phyloP scores from a whole-genome alignment of 148 eudicot genomes.

The Pouteria glomerata region DNA sequence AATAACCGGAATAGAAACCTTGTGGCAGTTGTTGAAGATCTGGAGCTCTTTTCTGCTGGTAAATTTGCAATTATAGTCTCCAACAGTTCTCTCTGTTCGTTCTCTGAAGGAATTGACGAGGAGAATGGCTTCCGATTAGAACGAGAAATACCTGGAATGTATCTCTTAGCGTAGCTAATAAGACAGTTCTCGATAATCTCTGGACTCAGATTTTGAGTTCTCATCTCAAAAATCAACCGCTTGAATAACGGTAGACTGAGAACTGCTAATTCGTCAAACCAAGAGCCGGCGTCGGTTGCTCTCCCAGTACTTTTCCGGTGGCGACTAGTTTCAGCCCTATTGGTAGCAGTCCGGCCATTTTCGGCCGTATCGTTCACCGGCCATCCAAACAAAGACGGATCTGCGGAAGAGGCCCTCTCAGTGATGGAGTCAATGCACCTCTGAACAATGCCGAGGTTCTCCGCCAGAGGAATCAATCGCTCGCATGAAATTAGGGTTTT shows the following conservation, averaged over 20 bases:
- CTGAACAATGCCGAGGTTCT: constrained; percentile 60
- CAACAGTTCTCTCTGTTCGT: constrained; percentile 65
- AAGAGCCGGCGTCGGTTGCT: constrained; percentile 33
- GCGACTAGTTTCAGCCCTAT: background rate
- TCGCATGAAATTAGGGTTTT: constrained; percentile 65
- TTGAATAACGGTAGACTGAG: constrained; percentile 49
- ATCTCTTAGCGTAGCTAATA: constrained; percentile 50
- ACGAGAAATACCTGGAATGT: constrained; percentile 72
- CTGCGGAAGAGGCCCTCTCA: constrained; percentile 47
- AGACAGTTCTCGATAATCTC: constrained; percentile 73
- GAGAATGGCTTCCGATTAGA: constrained; percentile 45
- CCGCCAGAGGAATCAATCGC: constrained; percentile 50
- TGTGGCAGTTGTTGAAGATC: constrained; percentile 31
- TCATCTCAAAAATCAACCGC: constrained; percentile 55
- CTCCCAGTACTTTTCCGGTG: constrained; percentile 14
- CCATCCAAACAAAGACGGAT: constrained; percentile 87
- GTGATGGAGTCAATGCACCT: constrained; percentile 62
- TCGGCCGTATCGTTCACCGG: constrained; percentile 47
- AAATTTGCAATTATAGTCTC: constrained; percentile 52
- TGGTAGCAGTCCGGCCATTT: background rate
- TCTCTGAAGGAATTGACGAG: constrained; percentile 51
- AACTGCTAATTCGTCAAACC: constrained; percentile 66
- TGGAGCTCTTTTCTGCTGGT: constrained; percentile 38
- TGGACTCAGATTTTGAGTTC: constrained; percentile 36
- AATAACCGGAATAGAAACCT: constrained; percentile 62